These are phyloP conservation scores for Endoconidiophora polonica DNA, from an alignment of 2,329 filamentous ascomycete species.

Conservation along the genomic window DNA sequence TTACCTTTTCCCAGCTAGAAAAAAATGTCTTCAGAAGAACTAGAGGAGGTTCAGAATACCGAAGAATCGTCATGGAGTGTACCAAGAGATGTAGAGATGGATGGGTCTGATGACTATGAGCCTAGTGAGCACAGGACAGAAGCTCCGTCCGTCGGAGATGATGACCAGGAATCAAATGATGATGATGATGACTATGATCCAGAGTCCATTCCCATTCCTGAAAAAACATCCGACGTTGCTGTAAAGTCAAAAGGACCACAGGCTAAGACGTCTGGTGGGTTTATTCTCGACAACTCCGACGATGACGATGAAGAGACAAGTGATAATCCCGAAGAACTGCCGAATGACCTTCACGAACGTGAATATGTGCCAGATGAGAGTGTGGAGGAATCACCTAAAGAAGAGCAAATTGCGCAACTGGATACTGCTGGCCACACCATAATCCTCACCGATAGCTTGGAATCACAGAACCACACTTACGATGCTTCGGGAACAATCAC, in stretches of 20 bases:
- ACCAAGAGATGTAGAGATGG: conserved; percentile 7
- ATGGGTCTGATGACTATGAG: conserved; percentile 13
- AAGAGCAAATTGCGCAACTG: background rate
- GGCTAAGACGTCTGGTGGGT: conserved; percentile 42
- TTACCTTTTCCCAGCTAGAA: background rate
- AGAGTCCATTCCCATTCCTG: conserved; percentile 32
- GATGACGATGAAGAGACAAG: conserved; percentile 28
- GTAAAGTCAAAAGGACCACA: conserved; percentile 25
- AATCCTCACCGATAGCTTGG: background rate
- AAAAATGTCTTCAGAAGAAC: conserved; percentile 7
- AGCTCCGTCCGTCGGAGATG: conserved; percentile 8
- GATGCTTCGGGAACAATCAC: background rate
- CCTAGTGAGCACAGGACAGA: conserved; percentile 12
- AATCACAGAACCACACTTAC: background rate
- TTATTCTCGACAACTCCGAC: conserved; percentile 43
- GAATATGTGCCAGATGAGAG: background rate
- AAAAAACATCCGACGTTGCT: conserved; percentile 21
- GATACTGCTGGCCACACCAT: background rate
- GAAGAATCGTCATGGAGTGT: conserved; percentile 5
- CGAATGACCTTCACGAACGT: conserved; percentile 5
- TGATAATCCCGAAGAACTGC: background rate
- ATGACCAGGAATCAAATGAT: conserved; percentile 12
- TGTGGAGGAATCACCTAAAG: too few species aligned
- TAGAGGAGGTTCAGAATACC: conserved; percentile 2
- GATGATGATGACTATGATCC: conserved; percentile 42